phyloP scores from a whole-genome alignment of 2,329 filamentous ascomycete species.

The Aspergillus transmontanensis region DNA sequence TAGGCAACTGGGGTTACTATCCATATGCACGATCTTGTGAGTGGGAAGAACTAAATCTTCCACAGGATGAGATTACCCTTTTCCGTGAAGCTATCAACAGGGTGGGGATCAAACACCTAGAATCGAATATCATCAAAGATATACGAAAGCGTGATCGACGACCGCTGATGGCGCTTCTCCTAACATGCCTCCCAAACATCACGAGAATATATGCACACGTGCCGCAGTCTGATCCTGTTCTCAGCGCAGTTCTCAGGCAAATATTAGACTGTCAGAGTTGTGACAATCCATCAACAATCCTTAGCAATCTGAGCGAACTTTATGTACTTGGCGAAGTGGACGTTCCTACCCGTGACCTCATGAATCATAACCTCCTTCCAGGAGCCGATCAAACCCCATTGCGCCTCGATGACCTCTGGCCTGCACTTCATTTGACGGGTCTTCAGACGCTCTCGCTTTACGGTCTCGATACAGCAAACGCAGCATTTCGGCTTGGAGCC shows the following conservation, averaged over 20 bases:
- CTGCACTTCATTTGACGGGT: not conserved
- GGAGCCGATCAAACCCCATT: not conserved
- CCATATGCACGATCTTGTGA: not conserved
- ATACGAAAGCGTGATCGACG: conserved; percentile 6
- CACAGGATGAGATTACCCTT: not conserved
- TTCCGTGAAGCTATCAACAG: conserved; percentile 2
- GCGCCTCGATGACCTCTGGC: conserved; percentile 3
- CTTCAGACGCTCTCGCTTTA: conserved; percentile 4
- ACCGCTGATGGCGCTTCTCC: conserved; percentile 13
- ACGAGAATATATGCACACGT: conserved; percentile 9
- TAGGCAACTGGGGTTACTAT: conserved; percentile 12
- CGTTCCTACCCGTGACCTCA: not conserved
- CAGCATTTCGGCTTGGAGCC: not conserved
- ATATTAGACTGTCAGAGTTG: not conserved
- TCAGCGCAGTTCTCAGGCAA: not conserved
- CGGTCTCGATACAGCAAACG: not conserved
- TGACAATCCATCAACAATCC: not conserved
- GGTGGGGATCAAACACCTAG: not conserved
- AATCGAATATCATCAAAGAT: conserved; percentile 2
- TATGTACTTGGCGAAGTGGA: not conserved
- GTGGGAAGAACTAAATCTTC: not conserved
- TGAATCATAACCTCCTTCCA: not conserved
- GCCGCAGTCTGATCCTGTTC: conserved; percentile 1
- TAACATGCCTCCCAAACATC: conserved; percentile 4
- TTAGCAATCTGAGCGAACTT: not conserved